Base-by-base conservation (phyloP, 176 grass and related monocot genomes). In the Carex pumila region DNA sequence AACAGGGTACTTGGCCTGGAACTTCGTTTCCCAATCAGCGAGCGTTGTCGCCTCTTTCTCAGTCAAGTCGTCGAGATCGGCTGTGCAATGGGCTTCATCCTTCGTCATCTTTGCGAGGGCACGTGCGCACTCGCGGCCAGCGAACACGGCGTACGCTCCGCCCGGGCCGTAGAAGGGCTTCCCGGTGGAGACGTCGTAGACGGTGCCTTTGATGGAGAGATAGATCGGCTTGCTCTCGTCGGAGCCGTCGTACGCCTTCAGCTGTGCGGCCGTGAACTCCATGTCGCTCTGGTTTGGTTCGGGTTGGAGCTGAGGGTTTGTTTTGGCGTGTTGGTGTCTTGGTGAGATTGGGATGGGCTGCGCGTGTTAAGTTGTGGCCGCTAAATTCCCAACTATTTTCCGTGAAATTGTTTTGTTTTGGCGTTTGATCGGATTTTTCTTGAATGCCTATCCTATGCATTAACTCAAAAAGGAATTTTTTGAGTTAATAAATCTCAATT, bases 91-190 rank as follows among this genome's bases (percentile, higher is more conserved):
- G 55, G 34, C 79, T 19, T 76, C 89, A 31, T 90, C 87, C 89
- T 94, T 98, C 87, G 90, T 93, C 95, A 98, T 98, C 89, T 98
- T 98, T 5, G 79, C 95, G 11, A 98, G 91, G 2, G 95, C 92
- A 84, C 95, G 92, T 81, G 86, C 87, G 83, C 92, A 91, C 89
- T 98, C 95, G 87, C 89, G 86, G 61, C 92, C 95, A 12, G 95
- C 88, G 86, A 98, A 98, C 49, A 95, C 10, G 69, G 91, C 89
- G 92, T 98, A 98, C 61, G 88, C 3, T n/a, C 95, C 89, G 52
- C 95, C 91, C 21, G 95, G 92, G 4, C 95, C 95, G 85, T 98
- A 98, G 92, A 98, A 98, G 68, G 91, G 18, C 79, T 90, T 85
- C 22, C 92, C 92, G 62, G 92, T 19, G 86, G 92, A 58, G 88